Conservation (phyloP, 1,284 basidiomycete genomes). For the Pisolithus thermaeus region DNA sequence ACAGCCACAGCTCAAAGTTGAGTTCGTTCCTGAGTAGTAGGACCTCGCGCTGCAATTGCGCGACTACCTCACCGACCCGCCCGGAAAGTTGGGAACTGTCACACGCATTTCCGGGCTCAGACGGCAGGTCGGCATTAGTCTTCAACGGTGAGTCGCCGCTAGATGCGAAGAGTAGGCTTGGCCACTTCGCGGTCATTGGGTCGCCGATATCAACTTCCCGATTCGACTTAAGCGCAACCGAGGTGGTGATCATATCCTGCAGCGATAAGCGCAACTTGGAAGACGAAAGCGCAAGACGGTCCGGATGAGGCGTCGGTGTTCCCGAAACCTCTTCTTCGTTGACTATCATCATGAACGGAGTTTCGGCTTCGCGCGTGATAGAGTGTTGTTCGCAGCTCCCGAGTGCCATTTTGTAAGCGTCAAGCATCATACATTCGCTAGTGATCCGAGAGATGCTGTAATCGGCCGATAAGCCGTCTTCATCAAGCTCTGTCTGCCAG, state of each 20-base stretch:
- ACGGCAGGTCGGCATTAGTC: constrained; percentile 8
- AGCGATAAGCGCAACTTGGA: constrained; percentile 48
- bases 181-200: constrained; percentile 41
- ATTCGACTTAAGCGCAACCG: constrained; percentile 63
- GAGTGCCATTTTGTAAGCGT: constrained; percentile 51
- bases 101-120: constrained; percentile 7
- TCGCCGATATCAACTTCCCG: constrained; percentile 53
- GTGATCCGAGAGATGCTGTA: constrained; percentile 64
- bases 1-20: constrained; percentile 77
- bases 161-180: constrained; percentile 35
- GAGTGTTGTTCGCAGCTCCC: constrained; percentile 26
- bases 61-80: constrained; percentile 55
- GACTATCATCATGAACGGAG: constrained; percentile 8
- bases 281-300: constrained; percentile 16
- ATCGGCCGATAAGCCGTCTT: constrained; percentile 60
- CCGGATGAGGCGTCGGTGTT: constrained; percentile 24
- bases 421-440: constrained; percentile 67
- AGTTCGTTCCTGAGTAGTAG: constrained; percentile 70
- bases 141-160: constrained; percentile 16
- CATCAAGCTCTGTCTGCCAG: constrained; percentile 55
- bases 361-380: constrained; percentile 2
- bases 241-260: constrained; percentile 65
- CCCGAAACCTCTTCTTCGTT: constrained; percentile 14
- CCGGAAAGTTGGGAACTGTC: constrained; percentile 31
- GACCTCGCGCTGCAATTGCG: constrained; percentile 66